Percentiles rank a stretch among this genome's conserved stretches.
These are phyloP conservation scores for Goffeauzyma gilvescens DNA, from an alignment of 768 basidiomycete species.

Conservation along the genomic window DNA sequence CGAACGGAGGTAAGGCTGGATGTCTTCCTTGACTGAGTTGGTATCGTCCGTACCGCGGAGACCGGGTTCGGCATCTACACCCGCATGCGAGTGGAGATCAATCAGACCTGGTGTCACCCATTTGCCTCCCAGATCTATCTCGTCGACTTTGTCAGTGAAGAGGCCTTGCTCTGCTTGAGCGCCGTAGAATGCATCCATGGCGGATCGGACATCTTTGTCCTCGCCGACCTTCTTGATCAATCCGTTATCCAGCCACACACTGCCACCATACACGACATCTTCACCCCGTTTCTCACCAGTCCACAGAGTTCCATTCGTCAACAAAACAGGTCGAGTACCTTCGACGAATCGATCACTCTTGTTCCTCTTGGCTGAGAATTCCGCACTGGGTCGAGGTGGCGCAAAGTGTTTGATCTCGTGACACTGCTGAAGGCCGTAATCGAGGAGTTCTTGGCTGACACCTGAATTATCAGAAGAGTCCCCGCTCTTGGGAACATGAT, in stretches of 20 bases:
- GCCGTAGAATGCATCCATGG: conserved; percentile 49
- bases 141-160: conserved; percentile 34
- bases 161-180: no score
- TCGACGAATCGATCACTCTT: conserved; percentile 26
- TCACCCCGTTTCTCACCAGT: conserved; percentile 47
- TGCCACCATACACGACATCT: conserved; percentile 41
- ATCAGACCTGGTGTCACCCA: conserved; percentile 55
- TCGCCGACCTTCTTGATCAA: conserved; percentile 43
- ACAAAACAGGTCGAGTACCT: conserved; percentile 41
- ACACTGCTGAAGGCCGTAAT: conserved; percentile 26
- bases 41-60: conserved; percentile 40
- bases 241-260: conserved; percentile 47
- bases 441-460: conserved; percentile 17
- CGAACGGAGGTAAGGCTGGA: conserved; percentile 44
- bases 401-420: conserved; percentile 19
- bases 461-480: no score
- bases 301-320: conserved; percentile 61
- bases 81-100: conserved; percentile 44
- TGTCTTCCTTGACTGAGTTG: conserved; percentile 49
- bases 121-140: conserved; percentile 44
- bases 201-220: conserved; percentile 34
- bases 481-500: not conserved
- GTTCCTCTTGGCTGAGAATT: conserved; percentile 12
- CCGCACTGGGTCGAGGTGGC: conserved; percentile 18
- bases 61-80: conserved; percentile 46